Conservation (phyloP, 2,329 filamentous ascomycete species). For the Cadophora gregata region DNA sequence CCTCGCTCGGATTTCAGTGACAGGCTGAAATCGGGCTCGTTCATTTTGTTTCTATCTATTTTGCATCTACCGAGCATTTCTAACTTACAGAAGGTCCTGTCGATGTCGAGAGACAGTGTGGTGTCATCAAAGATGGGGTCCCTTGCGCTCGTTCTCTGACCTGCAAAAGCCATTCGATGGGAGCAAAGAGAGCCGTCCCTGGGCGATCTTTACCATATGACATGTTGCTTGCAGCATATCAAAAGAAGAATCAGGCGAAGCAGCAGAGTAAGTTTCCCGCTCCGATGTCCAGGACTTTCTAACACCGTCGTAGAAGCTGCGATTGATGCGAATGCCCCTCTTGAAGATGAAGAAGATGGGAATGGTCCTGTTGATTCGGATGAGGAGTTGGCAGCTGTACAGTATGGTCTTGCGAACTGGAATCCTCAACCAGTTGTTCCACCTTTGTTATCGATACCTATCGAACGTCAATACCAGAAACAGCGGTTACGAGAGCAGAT, state of each 20-base stretch:
- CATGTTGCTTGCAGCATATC: slow-evolving; percentile 85
- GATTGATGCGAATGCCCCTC: slow-evolving; percentile 89
- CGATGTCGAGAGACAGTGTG: slow-evolving; percentile 92
- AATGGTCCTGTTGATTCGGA: slow-evolving; percentile 88
- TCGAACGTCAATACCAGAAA: slow-evolving; percentile 67
- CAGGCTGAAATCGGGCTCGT: not conserved
- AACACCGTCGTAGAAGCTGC: slow-evolving; percentile 72
- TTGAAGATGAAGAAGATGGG: slow-evolving; percentile 83
- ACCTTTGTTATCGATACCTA: slow-evolving; percentile 65
- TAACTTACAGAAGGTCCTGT: slow-evolving; percentile 67
- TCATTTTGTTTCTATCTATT: not conserved
- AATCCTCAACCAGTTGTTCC: slow-evolving; percentile 79
- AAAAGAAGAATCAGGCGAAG: slow-evolving; percentile 98
- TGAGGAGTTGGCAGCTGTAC: slow-evolving; percentile 89
- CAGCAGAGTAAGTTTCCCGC: slow-evolving; percentile 77
- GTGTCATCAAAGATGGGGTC: slow-evolving; percentile 85
- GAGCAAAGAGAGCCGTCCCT: slow-evolving; percentile 86
- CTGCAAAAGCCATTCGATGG: slow-evolving; percentile 96
- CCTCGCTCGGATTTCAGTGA: not conserved
- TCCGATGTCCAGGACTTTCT: slow-evolving; percentile 28
- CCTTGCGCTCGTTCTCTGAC: slow-evolving; percentile 88
- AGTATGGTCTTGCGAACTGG: slow-evolving; percentile 78
- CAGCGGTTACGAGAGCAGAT: slow-evolving; percentile 69
- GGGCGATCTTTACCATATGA: slow-evolving; percentile 90
- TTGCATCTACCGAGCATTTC: slow-evolving; percentile 4